Base-by-base conservation (phyloP, 2,329 filamentous ascomycete genomes). In the Cladosporium sp. region DNA sequence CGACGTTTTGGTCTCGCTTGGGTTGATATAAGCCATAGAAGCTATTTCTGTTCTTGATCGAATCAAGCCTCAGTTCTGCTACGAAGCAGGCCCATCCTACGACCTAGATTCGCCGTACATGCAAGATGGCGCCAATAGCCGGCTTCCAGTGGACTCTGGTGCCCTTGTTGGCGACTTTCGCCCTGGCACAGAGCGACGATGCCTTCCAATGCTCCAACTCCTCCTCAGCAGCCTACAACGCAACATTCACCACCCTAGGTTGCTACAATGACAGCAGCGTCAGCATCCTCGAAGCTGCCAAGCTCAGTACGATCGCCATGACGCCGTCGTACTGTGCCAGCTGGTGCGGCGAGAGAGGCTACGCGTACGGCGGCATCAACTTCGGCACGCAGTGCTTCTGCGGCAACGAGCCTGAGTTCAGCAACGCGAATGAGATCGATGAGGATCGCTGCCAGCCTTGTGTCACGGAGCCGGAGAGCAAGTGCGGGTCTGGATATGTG, bases 231-330 rank as follows among this genome's bases (percentile, higher is more conserved):
- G 55, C 55, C 21, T 65, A 37, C 62, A 53, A 65, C 5, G 55
- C 62, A 31, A 58, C 55, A 7, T 52, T 59, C 18, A 53, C 56
- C 16, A 29, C 31, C 28, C 55, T 65, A 1, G 62, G 62, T 10
- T 65, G 62, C 55, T 65, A 65, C 44, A 65, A 65, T 59, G 62
- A 65, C 21, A 58, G 55, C 56, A 65, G 62, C 44, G 62, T 65
- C 44, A 65, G 62, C 44, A 65, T 65, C 35, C 53, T 65, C 26
- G 35, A 53, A 31, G 62, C 62, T 14, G 62, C 62, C 16, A 65
- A 65, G 33, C 55, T 65, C 29, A 65, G 62, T 16, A 65, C 62
- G 1, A 65, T 65, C n/a, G 62, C 55, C 14, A 65, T 65, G 62
- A 65, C 62, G 16, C 62, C 55, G 23, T 60, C 55, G 26, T 65